phyloP scores from a whole-genome alignment of 2,329 filamentous ascomycete species.

The Neonectria faginata region DNA sequence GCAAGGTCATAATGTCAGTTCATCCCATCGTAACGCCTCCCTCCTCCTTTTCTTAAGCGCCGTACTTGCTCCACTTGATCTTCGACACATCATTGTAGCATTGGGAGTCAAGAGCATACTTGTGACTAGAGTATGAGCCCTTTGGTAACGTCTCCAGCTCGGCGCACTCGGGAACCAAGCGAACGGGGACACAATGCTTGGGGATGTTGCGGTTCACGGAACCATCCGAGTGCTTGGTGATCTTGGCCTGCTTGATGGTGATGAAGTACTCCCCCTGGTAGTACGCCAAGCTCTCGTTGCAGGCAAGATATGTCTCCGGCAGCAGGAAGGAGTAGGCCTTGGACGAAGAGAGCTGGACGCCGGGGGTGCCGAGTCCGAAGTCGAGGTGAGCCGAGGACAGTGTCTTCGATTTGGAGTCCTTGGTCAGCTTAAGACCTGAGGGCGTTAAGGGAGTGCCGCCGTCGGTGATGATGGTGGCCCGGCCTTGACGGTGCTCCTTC shows the following conservation, averaged over 20 bases:
- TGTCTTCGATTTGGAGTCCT: constrained; percentile 48
- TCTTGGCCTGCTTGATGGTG: constrained; percentile 54
- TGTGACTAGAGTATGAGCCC: constrained; percentile 53
- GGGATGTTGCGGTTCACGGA: constrained; percentile 40
- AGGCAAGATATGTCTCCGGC: constrained; percentile 56
- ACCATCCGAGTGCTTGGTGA: constrained; percentile 37
- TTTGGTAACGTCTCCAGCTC: constrained; percentile 51
- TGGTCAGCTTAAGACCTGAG: constrained; percentile 49
- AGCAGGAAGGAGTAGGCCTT: constrained; percentile 46
- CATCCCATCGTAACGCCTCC: neutral
- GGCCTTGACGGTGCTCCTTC: constrained; percentile 46
- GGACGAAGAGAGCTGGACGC: constrained; percentile 47
- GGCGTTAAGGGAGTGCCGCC: constrained; percentile 54
- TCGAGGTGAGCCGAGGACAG: constrained; percentile 47
- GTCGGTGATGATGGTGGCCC: constrained; percentile 55
- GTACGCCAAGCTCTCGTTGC: constrained; percentile 56
- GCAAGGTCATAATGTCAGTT: constrained; percentile 1
- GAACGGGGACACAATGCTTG: constrained; percentile 56
- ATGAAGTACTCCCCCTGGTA: constrained; percentile 53
- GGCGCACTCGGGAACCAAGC: constrained; percentile 58
- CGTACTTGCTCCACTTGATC: constrained; percentile 45
- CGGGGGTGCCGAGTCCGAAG: constrained; percentile 52
- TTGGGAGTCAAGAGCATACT: constrained; percentile 51
- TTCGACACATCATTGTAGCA: constrained; percentile 56
- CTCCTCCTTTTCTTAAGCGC: constrained; percentile 20